Percentiles rank a stretch among this genome's conserved stretches.
Conservation (phyloP, 148 eudicot species). For the Heliosperma pusillum region DNA sequence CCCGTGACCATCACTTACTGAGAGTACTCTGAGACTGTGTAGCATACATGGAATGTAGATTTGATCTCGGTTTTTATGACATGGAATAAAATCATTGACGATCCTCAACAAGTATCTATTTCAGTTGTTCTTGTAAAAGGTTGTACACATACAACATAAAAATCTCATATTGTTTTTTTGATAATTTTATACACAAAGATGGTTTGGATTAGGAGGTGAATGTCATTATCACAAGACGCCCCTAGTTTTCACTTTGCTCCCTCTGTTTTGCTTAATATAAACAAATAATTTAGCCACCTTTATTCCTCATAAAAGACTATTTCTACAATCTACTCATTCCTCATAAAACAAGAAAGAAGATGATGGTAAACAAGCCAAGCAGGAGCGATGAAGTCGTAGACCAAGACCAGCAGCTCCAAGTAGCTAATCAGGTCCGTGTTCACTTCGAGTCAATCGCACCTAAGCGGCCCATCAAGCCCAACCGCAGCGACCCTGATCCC, state of each 20-base stretch:
- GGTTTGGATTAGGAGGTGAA: not conserved
- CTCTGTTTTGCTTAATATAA: slow-evolving; percentile 12
- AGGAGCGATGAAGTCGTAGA: slow-evolving; percentile 68
- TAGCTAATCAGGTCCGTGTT: slow-evolving; percentile 41
- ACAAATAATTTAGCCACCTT: not conserved
- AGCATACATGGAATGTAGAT: too few relatives aligned
- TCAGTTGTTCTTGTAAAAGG: too few relatives aligned
- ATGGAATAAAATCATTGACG: too few relatives aligned
- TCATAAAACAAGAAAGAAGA: not conserved
- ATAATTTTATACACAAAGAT: not conserved
- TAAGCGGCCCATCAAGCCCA: slow-evolving; percentile 54
- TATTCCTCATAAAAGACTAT: not conserved
- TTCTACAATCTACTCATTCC: not conserved
- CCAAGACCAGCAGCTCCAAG: slow-evolving; percentile 38
- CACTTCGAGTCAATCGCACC: slow-evolving; percentile 48
- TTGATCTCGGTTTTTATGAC: too few relatives aligned
- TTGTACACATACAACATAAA: too few relatives aligned
- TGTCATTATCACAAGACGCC: slow-evolving; percentile 15
- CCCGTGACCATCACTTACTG: too few relatives aligned
- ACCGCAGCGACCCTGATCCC: slow-evolving; percentile 60
- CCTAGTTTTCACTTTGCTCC: slow-evolving; percentile 16
- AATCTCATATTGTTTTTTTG: too few relatives aligned
- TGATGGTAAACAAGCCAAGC: slow-evolving; percentile 50
- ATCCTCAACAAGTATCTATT: too few relatives aligned
- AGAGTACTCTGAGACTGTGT: too few relatives aligned